Evolutionary conservation across 352 stramenopile species (phyloP).

Genomic region (Pythium rhizo-oryzae): DNA sequence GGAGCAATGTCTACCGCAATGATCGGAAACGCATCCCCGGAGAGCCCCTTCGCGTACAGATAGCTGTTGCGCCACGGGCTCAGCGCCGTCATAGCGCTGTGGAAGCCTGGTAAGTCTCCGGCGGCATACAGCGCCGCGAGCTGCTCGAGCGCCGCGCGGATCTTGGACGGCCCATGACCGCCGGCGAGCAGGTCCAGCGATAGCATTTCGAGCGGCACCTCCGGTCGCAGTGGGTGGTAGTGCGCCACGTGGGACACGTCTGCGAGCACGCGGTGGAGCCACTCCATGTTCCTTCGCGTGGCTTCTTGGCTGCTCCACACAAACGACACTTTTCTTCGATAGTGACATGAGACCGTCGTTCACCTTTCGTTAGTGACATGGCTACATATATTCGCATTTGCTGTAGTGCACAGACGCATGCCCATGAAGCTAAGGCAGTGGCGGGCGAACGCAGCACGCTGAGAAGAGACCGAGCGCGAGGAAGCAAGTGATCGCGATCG

Average conservation of each 20-base stretch:
- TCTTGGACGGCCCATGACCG: background rate
- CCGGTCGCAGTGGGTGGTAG: slow-evolving; percentile 15
- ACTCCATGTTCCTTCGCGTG: background rate
- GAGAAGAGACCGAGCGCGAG: slow-evolving; percentile 10
- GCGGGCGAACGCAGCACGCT: background rate
- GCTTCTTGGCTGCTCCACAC: background rate
- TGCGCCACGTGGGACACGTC: slow-evolving; percentile 12
- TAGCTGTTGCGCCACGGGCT: slow-evolving; percentile 20
- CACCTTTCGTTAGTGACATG: slow-evolving; percentile 3
- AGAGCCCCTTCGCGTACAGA: slow-evolving; percentile 15
- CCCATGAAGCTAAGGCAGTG: background rate
- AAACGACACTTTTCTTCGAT: no score
- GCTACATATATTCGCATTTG: slow-evolving; percentile 7
- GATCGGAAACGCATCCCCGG: slow-evolving; percentile 7
- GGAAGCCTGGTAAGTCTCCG: background rate
- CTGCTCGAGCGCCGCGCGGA: background rate
- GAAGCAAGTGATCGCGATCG: slow-evolving; percentile 19
- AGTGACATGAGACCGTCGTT: slow-evolving; percentile 4
- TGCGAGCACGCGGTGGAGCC: background rate
- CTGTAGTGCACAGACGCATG: background rate
- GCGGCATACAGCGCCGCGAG: background rate
- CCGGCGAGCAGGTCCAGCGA: background rate
- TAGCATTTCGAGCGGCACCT: slow-evolving; percentile 16
- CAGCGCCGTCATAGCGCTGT: slow-evolving; percentile 8
- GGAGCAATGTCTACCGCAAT: slow-evolving; percentile 6